phyloP scores from a whole-genome alignment of 2,329 filamentous ascomycete genomes.

The Paramyrothecium sp. region DNA sequence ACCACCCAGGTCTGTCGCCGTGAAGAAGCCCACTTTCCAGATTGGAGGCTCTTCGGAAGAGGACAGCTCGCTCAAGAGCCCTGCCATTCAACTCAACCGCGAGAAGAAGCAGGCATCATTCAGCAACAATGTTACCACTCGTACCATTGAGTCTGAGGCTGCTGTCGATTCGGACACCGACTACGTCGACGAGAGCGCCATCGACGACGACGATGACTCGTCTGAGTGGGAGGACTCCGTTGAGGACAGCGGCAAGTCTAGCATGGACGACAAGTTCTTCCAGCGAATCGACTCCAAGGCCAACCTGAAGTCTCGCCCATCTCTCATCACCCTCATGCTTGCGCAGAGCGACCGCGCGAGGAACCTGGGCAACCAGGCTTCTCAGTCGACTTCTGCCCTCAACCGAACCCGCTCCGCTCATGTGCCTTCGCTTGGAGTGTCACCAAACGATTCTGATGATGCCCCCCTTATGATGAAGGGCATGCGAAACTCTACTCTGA shows the following conservation, averaged over 20 bases:
- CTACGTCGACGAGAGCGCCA: constrained; percentile 79
- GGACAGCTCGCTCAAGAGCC: constrained; percentile 68
- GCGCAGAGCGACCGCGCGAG: constrained; percentile 71
- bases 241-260: constrained; percentile 80
- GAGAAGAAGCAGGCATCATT: constrained; percentile 80
- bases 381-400: constrained; percentile 68
- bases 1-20: constrained; percentile 23
- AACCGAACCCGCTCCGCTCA: constrained; percentile 56
- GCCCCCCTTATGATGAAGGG: constrained; percentile 65
- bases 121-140: constrained; percentile 69
- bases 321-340: constrained; percentile 86
- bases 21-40: constrained; percentile 46
- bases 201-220: constrained; percentile 67
- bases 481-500: constrained; percentile 45
- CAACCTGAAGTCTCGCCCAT: constrained; percentile 81
- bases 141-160: constrained; percentile 58
- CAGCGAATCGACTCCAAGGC: constrained; percentile 86
- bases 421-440: constrained; percentile 41
- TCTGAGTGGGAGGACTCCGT: constrained; percentile 66
- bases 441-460: constrained; percentile 61
- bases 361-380: constrained; percentile 66
- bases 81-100: constrained; percentile 43
- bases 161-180: constrained; percentile 60
- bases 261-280: constrained; percentile 81
- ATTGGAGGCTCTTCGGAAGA: constrained; percentile 68